phyloP scores from a whole-genome alignment of 2,329 filamentous ascomycete species.

The Capronia coronata region DNA sequence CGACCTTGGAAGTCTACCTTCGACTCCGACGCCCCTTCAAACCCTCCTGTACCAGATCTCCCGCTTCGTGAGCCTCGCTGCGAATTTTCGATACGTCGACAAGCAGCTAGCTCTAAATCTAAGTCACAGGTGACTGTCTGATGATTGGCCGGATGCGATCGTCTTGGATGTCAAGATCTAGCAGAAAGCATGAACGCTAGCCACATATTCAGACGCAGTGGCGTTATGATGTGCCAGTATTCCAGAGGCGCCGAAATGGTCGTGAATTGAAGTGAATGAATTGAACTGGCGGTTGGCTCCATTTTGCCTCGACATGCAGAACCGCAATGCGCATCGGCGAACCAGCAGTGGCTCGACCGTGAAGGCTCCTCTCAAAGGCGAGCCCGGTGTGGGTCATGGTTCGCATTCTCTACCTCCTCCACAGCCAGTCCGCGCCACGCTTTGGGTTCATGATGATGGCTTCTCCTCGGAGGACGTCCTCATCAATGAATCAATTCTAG shows the following conservation, averaged over 20 bases:
- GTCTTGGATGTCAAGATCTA: background rate
- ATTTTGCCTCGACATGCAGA: background rate
- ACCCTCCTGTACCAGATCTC: too few relatives aligned
- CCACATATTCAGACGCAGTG: background rate
- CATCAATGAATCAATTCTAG: slow-evolving; percentile 37
- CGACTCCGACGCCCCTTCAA: background rate
- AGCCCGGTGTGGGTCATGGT: slow-evolving; percentile 4
- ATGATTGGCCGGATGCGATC: background rate
- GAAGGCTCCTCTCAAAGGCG: slow-evolving; percentile 5
- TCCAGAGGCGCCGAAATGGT: background rate
- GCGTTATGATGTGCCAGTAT: background rate
- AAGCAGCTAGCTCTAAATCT: too few relatives aligned
- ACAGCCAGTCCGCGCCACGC: slow-evolving; percentile 18
- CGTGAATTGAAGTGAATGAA: background rate
- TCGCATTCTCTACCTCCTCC: background rate
- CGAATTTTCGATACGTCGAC: too few relatives aligned
- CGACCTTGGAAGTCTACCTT: background rate
- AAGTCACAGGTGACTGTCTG: too few relatives aligned
- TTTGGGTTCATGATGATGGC: slow-evolving; percentile 63
- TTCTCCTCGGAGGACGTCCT: slow-evolving; percentile 73
- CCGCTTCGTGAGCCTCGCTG: too few relatives aligned
- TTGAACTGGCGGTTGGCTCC: too few relatives aligned
- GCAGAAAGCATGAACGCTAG: background rate
- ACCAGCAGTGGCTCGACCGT: slow-evolving; percentile 25
- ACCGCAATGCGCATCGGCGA: slow-evolving; percentile 7